These are phyloP conservation scores for Naegleria gruberi DNA, from an alignment of 208 protist species.

Conservation along the genomic window DNA sequence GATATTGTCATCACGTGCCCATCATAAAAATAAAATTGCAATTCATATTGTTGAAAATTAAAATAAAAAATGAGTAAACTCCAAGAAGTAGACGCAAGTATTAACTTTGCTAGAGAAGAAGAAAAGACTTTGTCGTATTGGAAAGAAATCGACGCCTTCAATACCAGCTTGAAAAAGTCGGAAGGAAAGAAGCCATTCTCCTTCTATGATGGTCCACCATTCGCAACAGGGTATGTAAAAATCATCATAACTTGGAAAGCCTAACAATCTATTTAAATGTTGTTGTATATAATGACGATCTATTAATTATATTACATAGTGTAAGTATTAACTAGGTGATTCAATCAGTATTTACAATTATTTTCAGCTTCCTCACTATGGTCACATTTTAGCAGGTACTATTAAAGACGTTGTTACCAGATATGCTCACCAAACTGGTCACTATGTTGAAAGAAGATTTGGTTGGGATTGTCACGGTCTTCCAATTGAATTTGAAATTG, in stretches of 20 bases:
- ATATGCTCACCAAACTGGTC: constrained; percentile 86
- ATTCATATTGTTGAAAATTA: too few relatives aligned
- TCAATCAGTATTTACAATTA: too few relatives aligned
- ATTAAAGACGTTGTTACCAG: constrained; percentile 96
- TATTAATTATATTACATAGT: background rate
- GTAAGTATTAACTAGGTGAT: too few relatives aligned
- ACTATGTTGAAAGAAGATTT: constrained; percentile 95
- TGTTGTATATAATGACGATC: background rate
- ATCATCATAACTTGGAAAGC: background rate
- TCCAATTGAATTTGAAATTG: constrained; percentile 99
- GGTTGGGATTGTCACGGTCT: constrained; percentile 99
- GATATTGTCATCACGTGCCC: too few relatives aligned
- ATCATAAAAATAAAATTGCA: too few relatives aligned
- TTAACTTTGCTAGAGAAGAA: constrained; percentile 87
- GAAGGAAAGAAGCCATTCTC: constrained; percentile 64
- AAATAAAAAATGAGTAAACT: too few relatives aligned
- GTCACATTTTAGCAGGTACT: constrained; percentile 97
- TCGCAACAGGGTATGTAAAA: constrained; percentile 88
- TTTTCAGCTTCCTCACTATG: constrained; percentile 94
- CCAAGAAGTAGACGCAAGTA: background rate
- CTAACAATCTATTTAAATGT: background rate
- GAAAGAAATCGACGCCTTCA: constrained; percentile 90
- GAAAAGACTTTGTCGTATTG: constrained; percentile 84
- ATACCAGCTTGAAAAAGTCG: constrained; percentile 79
- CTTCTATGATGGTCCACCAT: constrained; percentile 99